Conservation (phyloP, 768 basidiomycete species). For the Ramaria rubella region DNA sequence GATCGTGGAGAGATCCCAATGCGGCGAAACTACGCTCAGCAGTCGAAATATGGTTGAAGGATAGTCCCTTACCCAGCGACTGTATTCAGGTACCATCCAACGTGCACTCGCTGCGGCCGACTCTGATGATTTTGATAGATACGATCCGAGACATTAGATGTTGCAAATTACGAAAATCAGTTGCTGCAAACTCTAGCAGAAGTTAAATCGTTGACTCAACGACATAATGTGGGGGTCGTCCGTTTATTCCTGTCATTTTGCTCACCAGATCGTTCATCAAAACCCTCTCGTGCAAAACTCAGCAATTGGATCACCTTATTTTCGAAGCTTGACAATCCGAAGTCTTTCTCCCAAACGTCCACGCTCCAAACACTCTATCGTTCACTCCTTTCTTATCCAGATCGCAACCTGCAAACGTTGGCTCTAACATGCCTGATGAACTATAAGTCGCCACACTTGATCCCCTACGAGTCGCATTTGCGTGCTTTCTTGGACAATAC, state of each 20-base stretch:
- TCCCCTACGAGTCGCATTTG: slow-evolving; percentile 56
- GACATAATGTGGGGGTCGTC: slow-evolving; percentile 82
- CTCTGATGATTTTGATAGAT: not conserved
- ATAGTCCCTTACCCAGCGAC: slow-evolving; percentile 23
- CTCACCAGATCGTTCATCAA: slow-evolving; percentile 16
- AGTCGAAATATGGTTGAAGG: slow-evolving; percentile 42
- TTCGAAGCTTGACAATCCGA: slow-evolving; percentile 89
- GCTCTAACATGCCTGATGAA: slow-evolving; percentile 76
- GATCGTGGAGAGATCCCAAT: slow-evolving; percentile 70
- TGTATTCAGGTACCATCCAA: slow-evolving; percentile 29
- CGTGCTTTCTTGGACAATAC: slow-evolving; percentile 73
- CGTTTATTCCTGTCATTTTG: slow-evolving; percentile 61
- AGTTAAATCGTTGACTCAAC: slow-evolving; percentile 68
- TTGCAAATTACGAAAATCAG: slow-evolving; percentile 71
- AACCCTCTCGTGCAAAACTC: slow-evolving; percentile 48
- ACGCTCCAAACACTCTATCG: slow-evolving; percentile 61
- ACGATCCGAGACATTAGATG: slow-evolving; percentile 54
- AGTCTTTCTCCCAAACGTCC: slow-evolving; percentile 67
- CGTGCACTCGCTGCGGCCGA: not conserved
- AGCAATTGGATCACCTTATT: slow-evolving; percentile 77
- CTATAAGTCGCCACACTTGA: slow-evolving; percentile 62
- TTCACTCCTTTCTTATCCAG: slow-evolving; percentile 77
- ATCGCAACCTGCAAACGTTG: slow-evolving; percentile 65
- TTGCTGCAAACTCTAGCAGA: slow-evolving; percentile 66
- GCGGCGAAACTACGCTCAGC: slow-evolving; percentile 52